Evolutionary conservation across 352 stramenopile species (phyloP), one percentile per base, ranked within the genome.

Genomic region (Globisporangium apiculatum): DNA sequence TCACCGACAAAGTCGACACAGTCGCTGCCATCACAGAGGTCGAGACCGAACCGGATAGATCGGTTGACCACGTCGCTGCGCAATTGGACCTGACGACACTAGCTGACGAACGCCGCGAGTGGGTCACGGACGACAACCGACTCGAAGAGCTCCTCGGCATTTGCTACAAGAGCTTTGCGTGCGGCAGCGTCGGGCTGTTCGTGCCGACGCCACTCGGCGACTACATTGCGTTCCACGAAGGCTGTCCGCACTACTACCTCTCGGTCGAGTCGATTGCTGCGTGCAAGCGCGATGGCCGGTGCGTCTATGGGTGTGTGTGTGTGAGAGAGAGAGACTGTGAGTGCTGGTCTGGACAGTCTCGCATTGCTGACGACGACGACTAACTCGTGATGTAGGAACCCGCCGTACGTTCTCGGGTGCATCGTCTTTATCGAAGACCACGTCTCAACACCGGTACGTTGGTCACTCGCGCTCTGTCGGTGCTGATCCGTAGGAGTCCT

Each of bases 191-290:
- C 36, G 82, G 69, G 47, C 71, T 92, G 5, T 92, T 92, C 53
- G 82, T 92, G 2, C 82, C 82, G 4, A 92, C 82, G 31, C 82
- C 82, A 18, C 84, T 90, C 66, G 82, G 82, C 12, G 79, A 92
- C 61, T 92, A 86, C 60, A 90, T 92, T 69, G 82, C 82, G n/a
- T 92, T 92, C 53, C 82, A 92, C 57, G 82, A 92, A 76, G 78
- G 76, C 42, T 89, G 79, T 41, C 82, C 82, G 11, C 82, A 92
- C 60, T 87, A 88, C 42, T 92, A 92, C 57, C 59, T 92, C 55
- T 92, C 82, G 15, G 70, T 82, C 48, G 82, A 92, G 64, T 89
- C 79, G 35, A 85, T 92, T 43, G 79, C 80, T 49, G 82, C 77
- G 42, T 85, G 75, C 37, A 92, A 87, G 60, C 72, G 73, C 58